These are phyloP conservation scores for Cladorrhinum sp. DNA, from an alignment of 2,329 filamentous ascomycete species.

Conservation along the genomic window DNA sequence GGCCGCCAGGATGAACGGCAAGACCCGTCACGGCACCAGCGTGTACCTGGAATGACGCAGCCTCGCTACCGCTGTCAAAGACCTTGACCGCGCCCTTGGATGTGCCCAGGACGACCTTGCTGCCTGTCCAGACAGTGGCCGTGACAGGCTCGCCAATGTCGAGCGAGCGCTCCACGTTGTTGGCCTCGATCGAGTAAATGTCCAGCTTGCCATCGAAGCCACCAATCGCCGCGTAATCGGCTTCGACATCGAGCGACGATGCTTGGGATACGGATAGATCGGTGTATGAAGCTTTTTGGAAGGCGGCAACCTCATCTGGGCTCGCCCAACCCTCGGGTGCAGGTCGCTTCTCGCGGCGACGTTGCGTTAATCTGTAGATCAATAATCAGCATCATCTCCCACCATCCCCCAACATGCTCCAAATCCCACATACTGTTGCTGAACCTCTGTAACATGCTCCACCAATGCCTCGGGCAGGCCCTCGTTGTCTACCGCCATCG, in stretches of 20 bases:
- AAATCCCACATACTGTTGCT: constrained; percentile 63
- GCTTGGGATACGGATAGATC: constrained; percentile 47
- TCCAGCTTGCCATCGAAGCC: constrained; percentile 71
- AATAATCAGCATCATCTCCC: constrained; percentile 17
- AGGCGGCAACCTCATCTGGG: constrained; percentile 61
- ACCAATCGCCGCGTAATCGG: constrained; percentile 68
- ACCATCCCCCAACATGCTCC: too few relatives aligned
- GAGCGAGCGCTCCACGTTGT: constrained; percentile 65
- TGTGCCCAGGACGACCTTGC: constrained; percentile 69
- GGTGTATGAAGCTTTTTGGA: constrained; percentile 44
- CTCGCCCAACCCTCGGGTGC: constrained; percentile 84
- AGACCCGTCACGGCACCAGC: constrained; percentile 76
- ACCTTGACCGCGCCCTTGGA: constrained; percentile 76
- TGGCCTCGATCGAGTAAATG: constrained; percentile 69
- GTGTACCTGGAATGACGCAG: constrained; percentile 73
- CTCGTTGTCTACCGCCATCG: constrained; percentile 88
- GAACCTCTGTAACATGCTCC: constrained; percentile 73
- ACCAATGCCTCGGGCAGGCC: constrained; percentile 69
- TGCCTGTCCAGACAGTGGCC: constrained; percentile 59
- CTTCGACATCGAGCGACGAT: constrained; percentile 49
- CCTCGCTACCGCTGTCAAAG: constrained; percentile 67
- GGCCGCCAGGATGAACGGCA: constrained; percentile 76
- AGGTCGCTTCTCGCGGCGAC: constrained; percentile 77
- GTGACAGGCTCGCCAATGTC: constrained; percentile 68
- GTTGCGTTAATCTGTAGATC: constrained; percentile 69